Base-by-base conservation (phyloP, 768 basidiomycete genomes). In the Chalciporus chontae region DNA sequence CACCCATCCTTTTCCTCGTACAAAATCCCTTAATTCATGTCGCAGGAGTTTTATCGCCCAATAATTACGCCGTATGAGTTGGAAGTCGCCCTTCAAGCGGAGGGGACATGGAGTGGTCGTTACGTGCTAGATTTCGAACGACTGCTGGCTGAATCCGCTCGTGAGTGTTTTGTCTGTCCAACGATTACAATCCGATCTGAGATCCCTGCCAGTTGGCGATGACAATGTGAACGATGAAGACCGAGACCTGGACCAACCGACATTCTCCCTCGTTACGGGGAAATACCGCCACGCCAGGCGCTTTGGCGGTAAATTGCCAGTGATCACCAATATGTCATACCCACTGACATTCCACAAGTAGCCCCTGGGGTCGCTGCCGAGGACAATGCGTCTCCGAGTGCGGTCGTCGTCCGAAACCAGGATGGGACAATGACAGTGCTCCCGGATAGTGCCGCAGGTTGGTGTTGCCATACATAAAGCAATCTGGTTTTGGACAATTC, bases 1-100 rank as follows among this genome's bases (percentile, higher is more conserved):
- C 21, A 21, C 21, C 4, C 21, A 21, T 21, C 21, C 21, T 21
- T 4, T 21, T 21, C 21, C 21, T 21, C 21, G 21, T 4, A 21
- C 21, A 21, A 21, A 21, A 21, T n/a, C 5, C 34, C 39, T 19
- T 7, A 43, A 14, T 39, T 13, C 32, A 8, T 26, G 10, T 3
- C 40, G n/a, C 46, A 96, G 88, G 94, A 97, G 9, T 99, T 94
- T 64, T 74, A 87, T 26, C 73, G 83, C 19, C 94, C 95, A 0
- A 96, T 99, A 40, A 76, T 99, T 24, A 97, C 95, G 1, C 96
- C 96, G 0, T 95, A 83, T 65, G 96, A 99, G 63, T 75, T 96
- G 15, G 81, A 86, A 55, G 68, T 94, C 3, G 91, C 94, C 0
- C 74, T 98, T 10, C 79, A 81, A 49, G 73, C 76, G 1, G 80